Base-by-base conservation (phyloP, 1,139 yeast genomes). In the Debaryomyces sp. region DNA sequence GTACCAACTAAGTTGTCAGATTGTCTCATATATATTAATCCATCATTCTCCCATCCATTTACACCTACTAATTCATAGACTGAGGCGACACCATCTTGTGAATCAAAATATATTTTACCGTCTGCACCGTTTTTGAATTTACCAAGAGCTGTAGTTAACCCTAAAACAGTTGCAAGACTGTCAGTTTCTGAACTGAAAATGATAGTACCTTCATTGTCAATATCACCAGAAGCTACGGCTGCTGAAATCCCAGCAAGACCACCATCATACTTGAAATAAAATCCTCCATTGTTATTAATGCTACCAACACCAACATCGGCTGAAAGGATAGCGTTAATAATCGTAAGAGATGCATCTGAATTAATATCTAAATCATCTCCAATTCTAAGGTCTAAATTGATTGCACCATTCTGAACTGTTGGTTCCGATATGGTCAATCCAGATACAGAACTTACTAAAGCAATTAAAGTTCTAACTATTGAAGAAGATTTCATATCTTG, bases 21-120 rank as follows among this genome's bases (percentile, higher is more conserved):
- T 38, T 38, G 41, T 38, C 23, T 38, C 41, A 38, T 38, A 13
- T 38, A 38, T 17, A 38, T 38, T 38, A 38, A 38, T 17, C 41
- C 41, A 21, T 38, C 32, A 13, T 38, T 38, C 41, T 38, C 41
- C 41, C 41, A 38, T 24, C 41, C 41, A 26, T 38, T 26, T 9
- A 38, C 41, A 38, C 32, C 41, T 6, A 38, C 32, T 22, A 38
- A 38, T 26, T 38, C 41, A 21, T 17, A 38, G 15, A 38, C 29
- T 18, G 41, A 38, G 1, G 41, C 41, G 12, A 38, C 41, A 18
- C 41, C 41, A 38, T 21, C 41, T 24, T 18, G 30, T 17, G 41
- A 12, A 8, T 38, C 18, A 23, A 38, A 38, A 38, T 38, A 38
- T 17, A 38, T 22, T 38, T 38, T 38, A 38, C 41, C 41, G 8